Evolutionary conservation across 2,329 filamentous ascomycete species (phyloP).

Genomic region (Saccharata proteae): DNA sequence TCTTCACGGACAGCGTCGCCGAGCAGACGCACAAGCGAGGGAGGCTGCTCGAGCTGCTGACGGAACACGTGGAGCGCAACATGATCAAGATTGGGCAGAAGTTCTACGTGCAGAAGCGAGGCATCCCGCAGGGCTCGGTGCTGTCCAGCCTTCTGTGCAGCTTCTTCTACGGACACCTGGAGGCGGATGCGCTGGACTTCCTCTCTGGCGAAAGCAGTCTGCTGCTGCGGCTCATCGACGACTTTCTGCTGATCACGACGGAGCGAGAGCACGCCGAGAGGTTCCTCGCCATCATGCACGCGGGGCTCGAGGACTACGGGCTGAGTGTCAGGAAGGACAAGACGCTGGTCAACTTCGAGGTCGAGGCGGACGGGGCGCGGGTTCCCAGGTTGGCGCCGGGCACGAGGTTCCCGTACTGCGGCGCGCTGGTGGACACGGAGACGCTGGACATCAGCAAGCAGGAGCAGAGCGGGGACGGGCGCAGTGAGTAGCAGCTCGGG

Average conservation of each 20-base stretch:
- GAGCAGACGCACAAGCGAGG: constrained; percentile 45
- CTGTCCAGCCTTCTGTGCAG: constrained; percentile 82
- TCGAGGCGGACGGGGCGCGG: constrained; percentile 32
- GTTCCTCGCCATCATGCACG: constrained; percentile 73
- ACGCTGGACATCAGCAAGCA: constrained; percentile 68
- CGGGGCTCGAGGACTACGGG: constrained; percentile 67
- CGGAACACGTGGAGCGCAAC: constrained; percentile 73
- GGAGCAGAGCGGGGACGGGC: constrained; percentile 37
- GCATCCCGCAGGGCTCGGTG: constrained; percentile 88
- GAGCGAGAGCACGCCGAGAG: constrained; percentile 51
- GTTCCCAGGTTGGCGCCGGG: constrained; percentile 10
- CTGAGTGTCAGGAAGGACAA: constrained; percentile 66
- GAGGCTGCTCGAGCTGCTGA: constrained; percentile 56
- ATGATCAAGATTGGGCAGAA: constrained; percentile 80
- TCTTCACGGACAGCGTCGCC: constrained; percentile 63
- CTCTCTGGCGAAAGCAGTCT: constrained; percentile 48
- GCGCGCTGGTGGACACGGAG: constrained; percentile 59
- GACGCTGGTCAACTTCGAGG: constrained; percentile 73
- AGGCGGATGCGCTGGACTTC: constrained; percentile 57
- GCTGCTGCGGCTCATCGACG: constrained; percentile 75
- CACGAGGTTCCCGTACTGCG: constrained; percentile 79
- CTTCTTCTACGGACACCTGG: constrained; percentile 88
- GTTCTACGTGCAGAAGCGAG: constrained; percentile 73
- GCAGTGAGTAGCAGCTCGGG: constrained; percentile 33
- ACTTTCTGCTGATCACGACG: constrained; percentile 80